Base-by-base conservation (phyloP, 495 filamentous ascomycete species). In the Friedmanniomyces simplex region DNA sequence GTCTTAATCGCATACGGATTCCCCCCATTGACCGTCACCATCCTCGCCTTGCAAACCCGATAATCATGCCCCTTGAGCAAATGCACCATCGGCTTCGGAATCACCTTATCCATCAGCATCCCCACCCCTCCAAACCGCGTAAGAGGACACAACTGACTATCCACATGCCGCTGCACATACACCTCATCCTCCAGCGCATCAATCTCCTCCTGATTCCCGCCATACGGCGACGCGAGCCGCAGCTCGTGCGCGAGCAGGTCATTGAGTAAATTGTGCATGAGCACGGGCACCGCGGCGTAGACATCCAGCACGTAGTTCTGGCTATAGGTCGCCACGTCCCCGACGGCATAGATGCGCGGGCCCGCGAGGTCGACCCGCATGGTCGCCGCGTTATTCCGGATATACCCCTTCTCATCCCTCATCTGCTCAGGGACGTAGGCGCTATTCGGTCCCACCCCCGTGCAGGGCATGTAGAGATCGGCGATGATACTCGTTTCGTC, bases 251-350 rank as follows among this genome's bases (percentile, higher is more conserved):
- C 61, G 3, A 63, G 52, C 25, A 70, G 53, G 34, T 70, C 68
- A 47, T 65, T 68, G 20, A 41, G 20, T 42, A 70, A 59, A 54
- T 68, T 70, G 41, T 61, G 46, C 62, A 67, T 61, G 34, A 70
- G 60, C 41, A 61, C 53, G 6, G 66, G 66, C 13, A 67, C 55
- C 4, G 66, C 63, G 11, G 63, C 66, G 50, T 68, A 68, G 41
- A 69, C 64, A 34, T 68, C 68, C 11, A 59, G 50, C 2, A 67
- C 37, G 46, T 52, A 63, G 43, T 68, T 68, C 36, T 52, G 60
- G 18, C 42, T 55, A 50, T 67, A 70, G 47, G 41, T 34, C 22
- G 66, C 67, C 54, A 64, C 64, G 58, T 70, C 66, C 42, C 66
- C 68, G 37, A 66, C 42, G 43, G 64, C 62, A 54, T 67, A 70